Evolutionary conservation across 495 filamentous ascomycete genomes (phyloP), one percentile per base, ranked within the genome.

Genomic region (Glonium stellatum): DNA sequence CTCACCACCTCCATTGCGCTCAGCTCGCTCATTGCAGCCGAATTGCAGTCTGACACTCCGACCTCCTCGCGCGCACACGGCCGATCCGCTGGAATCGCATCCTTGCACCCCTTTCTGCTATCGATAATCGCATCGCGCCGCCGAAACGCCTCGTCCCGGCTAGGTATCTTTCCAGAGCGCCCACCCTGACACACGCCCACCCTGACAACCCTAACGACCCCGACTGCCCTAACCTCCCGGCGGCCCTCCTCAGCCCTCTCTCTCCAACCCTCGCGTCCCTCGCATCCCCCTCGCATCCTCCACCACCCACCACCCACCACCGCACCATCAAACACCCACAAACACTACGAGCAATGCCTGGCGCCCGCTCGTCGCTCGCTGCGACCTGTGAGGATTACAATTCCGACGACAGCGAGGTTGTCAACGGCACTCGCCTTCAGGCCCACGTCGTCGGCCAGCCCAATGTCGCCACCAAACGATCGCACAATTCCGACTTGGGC

Each of bases 331-430:
- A 13, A 2, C 9, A 31, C 37, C 58, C 58, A 8, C 22, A 53
- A n/a, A 12, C 48, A 31, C 3, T 6, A 31, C 27, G 27, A 31
- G 51, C 49, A 52, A 66, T 66, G 64, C 56, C 64, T 46, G 64
- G 54, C 36, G 18, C 41, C 11, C 48, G 49, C 35, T 19, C 31
- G 15, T 31, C 31, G 15, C 27, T 63, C 60, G 73, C 77, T 58
- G 80, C 82, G 61, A 79, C 73, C 51, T 70, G 75, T 69, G 82
- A 85, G 66, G 83, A 85, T 61, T 83, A 72, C 66, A 76, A 82
- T 64, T 81, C 83, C 64, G 79, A 80, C 44, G 68, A 72, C 25
- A 70, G 78, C 65, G 72, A 67, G 42, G 74, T 70, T 49, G 69
- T 78, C 55, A 76, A 77, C 54, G 77, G 78, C 18, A 79, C 78